A percentile compares a stretch with the other conserved stretches of the same genome.
Conservation (phyloP, 768 basidiomycete species). For the Suillus variegatus region DNA sequence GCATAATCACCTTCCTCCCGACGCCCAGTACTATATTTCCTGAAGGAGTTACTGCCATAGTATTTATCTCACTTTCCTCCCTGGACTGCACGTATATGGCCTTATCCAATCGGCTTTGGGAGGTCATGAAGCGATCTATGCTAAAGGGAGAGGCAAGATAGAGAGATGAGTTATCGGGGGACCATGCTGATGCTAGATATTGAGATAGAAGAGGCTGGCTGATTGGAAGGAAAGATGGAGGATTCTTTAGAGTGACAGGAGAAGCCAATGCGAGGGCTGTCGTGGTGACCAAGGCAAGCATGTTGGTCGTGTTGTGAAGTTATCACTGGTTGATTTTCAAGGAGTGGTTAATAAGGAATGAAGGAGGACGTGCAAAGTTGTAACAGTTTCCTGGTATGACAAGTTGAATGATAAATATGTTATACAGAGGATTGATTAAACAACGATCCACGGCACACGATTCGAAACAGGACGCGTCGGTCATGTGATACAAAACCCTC, state of each 20-base stretch:
- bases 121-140: slow-evolving; percentile 56
- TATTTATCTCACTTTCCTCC: slow-evolving; percentile 26
- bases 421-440: background rate
- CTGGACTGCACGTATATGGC: slow-evolving; percentile 35
- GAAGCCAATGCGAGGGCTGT: slow-evolving; percentile 47
- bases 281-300: slow-evolving; percentile 53
- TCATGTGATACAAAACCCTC: background rate
- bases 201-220: slow-evolving; percentile 17
- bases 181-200: slow-evolving; percentile 51
- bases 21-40: slow-evolving; percentile 49
- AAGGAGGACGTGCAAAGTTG: background rate
- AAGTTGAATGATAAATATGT: background rate
- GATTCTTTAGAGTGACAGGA: slow-evolving; percentile 42
- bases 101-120: slow-evolving; percentile 44
- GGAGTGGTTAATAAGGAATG: background rate
- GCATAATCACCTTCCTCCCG: slow-evolving; percentile 46
- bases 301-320: slow-evolving; percentile 18
- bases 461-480: background rate
- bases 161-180: slow-evolving; percentile 53
- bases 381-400: background rate
- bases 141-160: slow-evolving; percentile 50
- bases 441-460: background rate
- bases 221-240: slow-evolving; percentile 40
- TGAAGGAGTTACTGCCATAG: slow-evolving; percentile 35
- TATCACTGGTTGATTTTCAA: background rate